phyloP scores from a whole-genome alignment of 768 basidiomycete species.

The Pholiota microspora region DNA sequence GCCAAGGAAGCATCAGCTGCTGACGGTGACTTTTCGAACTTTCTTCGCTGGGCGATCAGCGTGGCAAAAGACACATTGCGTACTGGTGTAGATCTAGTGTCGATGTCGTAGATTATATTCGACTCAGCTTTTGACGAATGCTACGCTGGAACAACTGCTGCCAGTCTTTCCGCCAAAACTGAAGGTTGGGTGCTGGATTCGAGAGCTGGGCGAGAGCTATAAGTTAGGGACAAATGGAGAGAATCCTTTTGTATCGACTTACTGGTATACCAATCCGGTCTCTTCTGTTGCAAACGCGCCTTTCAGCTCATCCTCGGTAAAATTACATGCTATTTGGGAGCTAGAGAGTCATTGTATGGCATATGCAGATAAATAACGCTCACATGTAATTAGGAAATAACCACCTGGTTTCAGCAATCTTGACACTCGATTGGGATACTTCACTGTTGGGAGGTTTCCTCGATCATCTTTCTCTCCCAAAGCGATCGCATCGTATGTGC shows the following conservation, averaged over 20 bases:
- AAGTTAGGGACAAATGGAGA: not conserved
- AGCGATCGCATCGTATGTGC: conserved; percentile 87
- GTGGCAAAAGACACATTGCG: conserved; percentile 71
- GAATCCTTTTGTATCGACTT: conserved; percentile 24
- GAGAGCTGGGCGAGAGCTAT: conserved; percentile 45
- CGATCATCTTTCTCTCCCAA: conserved; percentile 56
- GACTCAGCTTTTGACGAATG: conserved; percentile 49
- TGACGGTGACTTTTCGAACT: conserved; percentile 32
- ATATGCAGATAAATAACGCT: conserved; percentile 22
- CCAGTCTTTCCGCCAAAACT: conserved; percentile 79
- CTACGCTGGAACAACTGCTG: conserved; percentile 66
- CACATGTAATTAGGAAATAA: conserved; percentile 79
- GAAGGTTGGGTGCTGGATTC: conserved; percentile 69
- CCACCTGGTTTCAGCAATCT: conserved; percentile 64
- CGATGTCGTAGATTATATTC: conserved; percentile 22
- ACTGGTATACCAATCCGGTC: conserved; percentile 66
- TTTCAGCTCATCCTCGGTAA: conserved; percentile 75
- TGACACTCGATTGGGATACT: conserved; percentile 58
- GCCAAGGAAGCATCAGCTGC: conserved; percentile 30
- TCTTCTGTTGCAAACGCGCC: conserved; percentile 45
- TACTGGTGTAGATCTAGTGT: conserved; percentile 57
- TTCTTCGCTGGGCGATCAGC: conserved; percentile 65
- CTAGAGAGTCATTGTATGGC: not conserved
- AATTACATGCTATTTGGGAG: conserved; percentile 65
- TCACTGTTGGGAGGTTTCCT: conserved; percentile 51